Evolutionary conservation across 139 green algal species (phyloP).

Genomic region (Diplosphaera chodatii): DNA sequence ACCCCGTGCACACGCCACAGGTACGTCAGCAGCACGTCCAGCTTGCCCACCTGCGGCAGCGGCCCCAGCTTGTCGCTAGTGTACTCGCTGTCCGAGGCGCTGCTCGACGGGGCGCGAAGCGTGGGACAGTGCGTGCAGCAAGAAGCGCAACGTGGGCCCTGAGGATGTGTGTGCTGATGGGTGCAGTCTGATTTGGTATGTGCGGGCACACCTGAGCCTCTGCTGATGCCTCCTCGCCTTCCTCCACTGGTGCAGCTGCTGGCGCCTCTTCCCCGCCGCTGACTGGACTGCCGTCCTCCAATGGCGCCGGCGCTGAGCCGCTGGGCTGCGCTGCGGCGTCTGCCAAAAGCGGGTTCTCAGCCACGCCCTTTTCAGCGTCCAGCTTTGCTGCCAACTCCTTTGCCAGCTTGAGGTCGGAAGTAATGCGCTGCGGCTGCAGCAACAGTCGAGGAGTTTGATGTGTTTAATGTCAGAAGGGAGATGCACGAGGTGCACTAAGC

Average conservation of each 20-base stretch:
- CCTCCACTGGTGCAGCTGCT: conserved; percentile 7
- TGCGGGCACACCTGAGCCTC: not conserved
- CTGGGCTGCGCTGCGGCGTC: conserved; percentile 47
- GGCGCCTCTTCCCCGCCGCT: not conserved
- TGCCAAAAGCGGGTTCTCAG: conserved; percentile 49
- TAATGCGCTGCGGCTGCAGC: conserved; percentile 29
- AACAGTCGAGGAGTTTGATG: not conserved
- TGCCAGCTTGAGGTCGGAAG: conserved; percentile 54
- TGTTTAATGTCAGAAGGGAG: too few species aligned
- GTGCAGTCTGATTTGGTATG: too few species aligned
- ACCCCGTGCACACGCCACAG: conserved; percentile 86
- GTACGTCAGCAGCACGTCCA: conserved; percentile 83
- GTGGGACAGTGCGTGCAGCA: too few species aligned
- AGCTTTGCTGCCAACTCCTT: conserved; percentile 51
- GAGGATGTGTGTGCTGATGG: too few species aligned
- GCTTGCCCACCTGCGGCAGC: conserved; percentile 29
- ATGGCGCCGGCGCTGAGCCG: conserved; percentile 25
- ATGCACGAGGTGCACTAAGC: too few species aligned
- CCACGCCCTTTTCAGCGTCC: conserved; percentile 72
- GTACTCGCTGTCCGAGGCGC: too few species aligned
- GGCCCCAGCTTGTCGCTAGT: too few species aligned
- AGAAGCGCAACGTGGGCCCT: too few species aligned
- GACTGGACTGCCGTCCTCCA: not conserved
- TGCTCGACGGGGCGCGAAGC: too few species aligned
- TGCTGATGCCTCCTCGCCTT: conserved; percentile 8